These are phyloP conservation scores for Colletotrichum graminicola DNA, from an alignment of 2,329 filamentous ascomycete species.

Conservation along the genomic window DNA sequence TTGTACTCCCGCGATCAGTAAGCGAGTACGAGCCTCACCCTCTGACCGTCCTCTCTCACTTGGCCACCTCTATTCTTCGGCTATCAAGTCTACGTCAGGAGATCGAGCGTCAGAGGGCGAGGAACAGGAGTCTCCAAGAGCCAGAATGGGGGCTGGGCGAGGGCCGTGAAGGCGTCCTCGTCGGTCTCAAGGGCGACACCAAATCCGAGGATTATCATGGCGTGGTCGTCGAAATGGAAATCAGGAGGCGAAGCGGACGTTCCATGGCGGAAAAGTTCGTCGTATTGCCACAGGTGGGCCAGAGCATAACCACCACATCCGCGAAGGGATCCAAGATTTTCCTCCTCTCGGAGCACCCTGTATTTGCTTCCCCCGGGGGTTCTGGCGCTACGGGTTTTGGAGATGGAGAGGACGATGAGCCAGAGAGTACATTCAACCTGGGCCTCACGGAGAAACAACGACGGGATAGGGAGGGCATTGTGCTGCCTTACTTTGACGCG, in stretches of 20 bases:
- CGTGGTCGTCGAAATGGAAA: slow-evolving; percentile 87
- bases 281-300: slow-evolving; percentile 51
- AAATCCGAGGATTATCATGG: slow-evolving; percentile 52
- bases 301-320: not conserved
- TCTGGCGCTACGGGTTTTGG: slow-evolving; percentile 49
- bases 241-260: slow-evolving; percentile 84
- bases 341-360: slow-evolving; percentile 82
- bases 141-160: slow-evolving; percentile 85
- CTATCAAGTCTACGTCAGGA: slow-evolving; percentile 81
- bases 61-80: slow-evolving; percentile 88
- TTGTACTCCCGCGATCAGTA: slow-evolving; percentile 57
- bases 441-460: slow-evolving; percentile 92
- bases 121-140: slow-evolving; percentile 78
- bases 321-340: slow-evolving; percentile 54
- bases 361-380: slow-evolving; percentile 67
- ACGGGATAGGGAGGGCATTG: slow-evolving; percentile 86
- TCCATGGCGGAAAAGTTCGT: slow-evolving; percentile 78
- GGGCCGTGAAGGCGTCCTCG: slow-evolving; percentile 81
- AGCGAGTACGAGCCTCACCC: slow-evolving; percentile 75
- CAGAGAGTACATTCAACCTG: slow-evolving; percentile 85
- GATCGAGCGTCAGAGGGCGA: slow-evolving; percentile 79
- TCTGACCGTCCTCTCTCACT: slow-evolving; percentile 80
- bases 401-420: slow-evolving; percentile 61
- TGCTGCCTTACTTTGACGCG: slow-evolving; percentile 96
- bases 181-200: slow-evolving; percentile 71